Evolutionary conservation across 345 rosid genomes (phyloP), one percentile per base, ranked within the genome.

Genomic region (Linum lewisii): DNA sequence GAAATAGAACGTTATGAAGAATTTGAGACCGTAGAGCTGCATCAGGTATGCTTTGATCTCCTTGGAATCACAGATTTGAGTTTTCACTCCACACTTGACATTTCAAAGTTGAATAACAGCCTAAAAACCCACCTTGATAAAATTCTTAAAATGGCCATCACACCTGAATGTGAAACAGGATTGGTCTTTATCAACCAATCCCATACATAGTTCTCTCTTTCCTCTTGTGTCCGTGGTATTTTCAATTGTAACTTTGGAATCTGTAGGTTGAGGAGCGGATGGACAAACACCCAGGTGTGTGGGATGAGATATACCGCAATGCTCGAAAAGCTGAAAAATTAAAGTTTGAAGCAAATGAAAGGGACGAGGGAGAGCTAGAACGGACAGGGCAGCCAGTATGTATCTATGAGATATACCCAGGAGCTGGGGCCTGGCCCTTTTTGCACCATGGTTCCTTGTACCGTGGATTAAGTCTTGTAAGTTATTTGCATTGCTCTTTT

Each of bases 351-450:
- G 79, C 70, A 63, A 87, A 94, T 60, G 99, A 94, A 72, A 84
- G 96, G 73, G 99, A 90, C 72, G 97, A 94, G 78, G 99, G 97
- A 64, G 99, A 94, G 75, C 86, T 94, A 49, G 99, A 90, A 70
- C 79, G 99, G 77, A 94, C 92, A 18, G 99, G 99, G 52, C 96
- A 94, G 72, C 82, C 87, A 19, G 81, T 94, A 64, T 85, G 96
- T 73, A 87, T 94, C 59, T 94, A 94, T 68, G 97, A 94, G 82
- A 83, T 94, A 63, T 94, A 87, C 21, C 58, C 77, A 62, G 97
- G 95, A 64, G 68, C 86, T 71, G 99, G 99, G 70, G 91, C 95
- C 6, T 94, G 93, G 99, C 83, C 90, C 13, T 87, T 94, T 79
- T 75, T 94, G 79, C 97, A 94, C 64, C 97, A 94, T 68, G 96